Evolutionary conservation across 75 land plant species (phyloP), one percentile per base, ranked within the genome.

Genomic region (Cunninghamia lanceolata): DNA sequence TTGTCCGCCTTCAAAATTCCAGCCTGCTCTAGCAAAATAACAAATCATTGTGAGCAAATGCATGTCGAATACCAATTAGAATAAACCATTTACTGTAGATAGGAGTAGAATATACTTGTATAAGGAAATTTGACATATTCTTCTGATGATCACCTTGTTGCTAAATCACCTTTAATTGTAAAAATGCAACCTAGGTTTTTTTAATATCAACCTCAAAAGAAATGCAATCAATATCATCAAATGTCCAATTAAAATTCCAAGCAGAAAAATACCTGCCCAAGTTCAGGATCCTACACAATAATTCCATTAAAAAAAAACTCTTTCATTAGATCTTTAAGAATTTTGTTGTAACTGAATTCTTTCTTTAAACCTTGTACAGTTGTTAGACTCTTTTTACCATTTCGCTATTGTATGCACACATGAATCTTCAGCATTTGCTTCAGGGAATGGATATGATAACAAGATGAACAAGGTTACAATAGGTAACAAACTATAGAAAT

Each of bases 81-180:
- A 50, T 7, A 50, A 9, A 9, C 52, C 10, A 19, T 19, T 21
- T 21, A 54, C 3, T 59, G 28, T 19, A 59, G 68, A 1, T 59
- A 19, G 28, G 3, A 6, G 59, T 19, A 21, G 4, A 75, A 21
- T 40, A 15, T 87, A 93, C 95, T 93, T 90, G 94, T 53, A 93
- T 93, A 32, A 95, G 96, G 85, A 95, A 95, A 17, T 91, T 90
- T 5, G 96, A 90, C n/a, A 92, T 94, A 88, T 95, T 95, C 92
- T 95, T 95, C 6, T 96, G 87, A 89, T 95, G 97, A 85, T 95
- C 97, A 52, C 97, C 96, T 84, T 95, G 97, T 13, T 94, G 96
- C 84, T 95, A 96, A 76, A 95, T 95, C 50, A 95, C 96, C 93
- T 92, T 86, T 59, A 83, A 85, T 77, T n/a, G 45, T 32, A 85